These are phyloP conservation scores for Corchorus olitorius DNA, from an alignment of 345 rosid species.

Conservation along the genomic window DNA sequence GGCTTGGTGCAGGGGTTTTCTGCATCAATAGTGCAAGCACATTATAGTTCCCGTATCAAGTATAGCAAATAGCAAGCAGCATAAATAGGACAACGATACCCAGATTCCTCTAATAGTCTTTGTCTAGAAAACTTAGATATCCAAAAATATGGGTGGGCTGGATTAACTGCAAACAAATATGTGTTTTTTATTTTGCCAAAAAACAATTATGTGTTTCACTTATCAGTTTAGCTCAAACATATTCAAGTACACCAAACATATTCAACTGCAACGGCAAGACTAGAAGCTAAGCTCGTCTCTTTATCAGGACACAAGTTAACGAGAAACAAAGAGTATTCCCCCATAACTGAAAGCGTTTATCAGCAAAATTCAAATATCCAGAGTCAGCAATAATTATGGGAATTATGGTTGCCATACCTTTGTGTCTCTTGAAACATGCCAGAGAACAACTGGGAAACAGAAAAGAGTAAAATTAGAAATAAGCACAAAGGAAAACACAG, in stretches of 20 bases:
- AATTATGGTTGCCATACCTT: conserved; percentile 31
- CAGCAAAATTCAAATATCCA: neutral
- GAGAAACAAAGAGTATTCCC: neutral
- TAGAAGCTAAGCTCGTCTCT: neutral
- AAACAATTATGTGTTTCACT: neutral
- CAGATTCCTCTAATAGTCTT: neutral
- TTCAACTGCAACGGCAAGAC: neutral
- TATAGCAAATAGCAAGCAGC: neutral
- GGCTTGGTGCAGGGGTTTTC: conserved; percentile 79
- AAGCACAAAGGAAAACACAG: neutral
- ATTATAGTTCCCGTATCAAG: conserved; percentile 20
- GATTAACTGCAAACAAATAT: no score
- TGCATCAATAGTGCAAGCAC: conserved; percentile 39
- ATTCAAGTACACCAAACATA: neutral
- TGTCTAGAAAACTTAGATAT: neutral
- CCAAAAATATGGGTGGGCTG: neutral
- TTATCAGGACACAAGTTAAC: neutral
- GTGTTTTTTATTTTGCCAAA: no score
- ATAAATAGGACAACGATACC: neutral
- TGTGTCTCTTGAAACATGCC: conserved; percentile 50
- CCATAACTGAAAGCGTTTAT: neutral
- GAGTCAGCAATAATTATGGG: neutral
- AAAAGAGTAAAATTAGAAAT: conserved; percentile 1
- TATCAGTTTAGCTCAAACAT: neutral
- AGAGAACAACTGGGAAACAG: conserved; percentile 64